Evolutionary conservation across 1,284 basidiomycete species (phyloP), one percentile per base, ranked within the genome.

Genomic region (Stygiomarasmius scandens): DNA sequence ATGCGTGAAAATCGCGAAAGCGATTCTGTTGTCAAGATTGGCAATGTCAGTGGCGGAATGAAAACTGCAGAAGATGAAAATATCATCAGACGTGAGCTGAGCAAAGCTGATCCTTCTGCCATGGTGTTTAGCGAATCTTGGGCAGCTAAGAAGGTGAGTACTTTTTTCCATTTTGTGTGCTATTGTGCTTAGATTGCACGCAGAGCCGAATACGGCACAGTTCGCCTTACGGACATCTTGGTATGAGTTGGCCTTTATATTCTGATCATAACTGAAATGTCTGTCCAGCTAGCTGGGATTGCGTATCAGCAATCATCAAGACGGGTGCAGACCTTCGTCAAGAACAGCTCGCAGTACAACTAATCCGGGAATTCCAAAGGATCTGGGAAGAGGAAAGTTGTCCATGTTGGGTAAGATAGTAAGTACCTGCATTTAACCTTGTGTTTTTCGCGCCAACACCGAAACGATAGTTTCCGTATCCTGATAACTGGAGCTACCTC

Each of bases 261-360:
- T 46, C 52, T 20, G 25, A 49, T 54, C 62, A 51, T 9, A 46
- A 27, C 61, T 49, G 9, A 52, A 48, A 48, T 51, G 52, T 60
- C 49, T 47, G n/a, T 53, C 51, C 64, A 87, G 87, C 82, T 19
- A 87, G 83, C 61, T 91, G 88, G 87, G 86, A 91, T 65, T 95
- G 96, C 63, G 86, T 98, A 49, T 96, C 95, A 9, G 94, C 98
- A 49, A 99, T 99, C 62, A 95, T 99, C 70, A 99, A 99, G 76
- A 98, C 96, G 2, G 97, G 96, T 1, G 95, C 92, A 25, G 97
- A 99, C 73, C 74, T 99, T 54, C 86, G 97, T 49, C 97, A 99
- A 75, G 97, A 99, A 71, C 97, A 99, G 74, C 82, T 99, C 25
- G 97, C 97, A 6, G 93, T 96, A 8, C 95, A 98, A 69, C 84